Evolutionary conservation across 495 filamentous ascomycete species (phyloP).

Genomic region (Lentithecium fluviatile): DNA sequence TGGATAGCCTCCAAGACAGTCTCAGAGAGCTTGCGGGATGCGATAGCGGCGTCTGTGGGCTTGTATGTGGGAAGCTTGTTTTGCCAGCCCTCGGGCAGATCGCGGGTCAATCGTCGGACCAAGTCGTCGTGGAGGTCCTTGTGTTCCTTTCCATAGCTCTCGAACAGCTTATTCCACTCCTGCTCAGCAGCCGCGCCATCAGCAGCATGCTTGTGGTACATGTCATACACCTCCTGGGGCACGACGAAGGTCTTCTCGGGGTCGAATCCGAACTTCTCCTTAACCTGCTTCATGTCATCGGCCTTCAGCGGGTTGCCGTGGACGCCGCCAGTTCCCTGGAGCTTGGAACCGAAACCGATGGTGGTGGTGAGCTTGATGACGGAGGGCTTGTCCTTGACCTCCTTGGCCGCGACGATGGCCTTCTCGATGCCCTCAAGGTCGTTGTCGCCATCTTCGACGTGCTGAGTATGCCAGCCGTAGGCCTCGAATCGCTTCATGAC

Average conservation of each 20-base stretch:
- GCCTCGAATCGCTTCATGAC: slow-evolving; percentile 93
- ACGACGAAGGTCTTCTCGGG: slow-evolving; percentile 91
- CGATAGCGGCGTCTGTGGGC: slow-evolving; percentile 76
- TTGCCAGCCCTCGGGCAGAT: slow-evolving; percentile 96
- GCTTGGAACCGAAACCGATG: slow-evolving; percentile 94
- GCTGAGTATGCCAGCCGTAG: slow-evolving; percentile 93
- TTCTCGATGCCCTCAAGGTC: slow-evolving; percentile 85
- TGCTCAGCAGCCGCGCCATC: slow-evolving; percentile 86
- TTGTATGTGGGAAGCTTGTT: slow-evolving; percentile 91
- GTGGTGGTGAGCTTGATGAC: slow-evolving; percentile 97
- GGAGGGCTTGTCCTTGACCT: slow-evolving; percentile 92
- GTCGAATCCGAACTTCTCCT: slow-evolving; percentile 93
- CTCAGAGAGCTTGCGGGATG: slow-evolving; percentile 95
- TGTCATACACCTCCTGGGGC: slow-evolving; percentile 89
- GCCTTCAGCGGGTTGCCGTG: slow-evolving; percentile 94
- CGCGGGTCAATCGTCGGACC: slow-evolving; percentile 71
- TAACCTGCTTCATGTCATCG: slow-evolving; percentile 88
- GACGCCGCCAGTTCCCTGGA: slow-evolving; percentile 89
- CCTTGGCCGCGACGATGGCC: slow-evolving; percentile 79
- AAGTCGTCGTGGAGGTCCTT: slow-evolving; percentile 77
- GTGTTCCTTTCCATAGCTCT: slow-evolving; percentile 77
- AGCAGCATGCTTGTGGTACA: slow-evolving; percentile 76
- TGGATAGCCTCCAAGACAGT: slow-evolving; percentile 87
- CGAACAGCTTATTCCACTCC: slow-evolving; percentile 92
- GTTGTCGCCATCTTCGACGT: slow-evolving; percentile 86